phyloP scores from a whole-genome alignment of 2,329 filamentous ascomycete species.

The Boeremia lycopersici region DNA sequence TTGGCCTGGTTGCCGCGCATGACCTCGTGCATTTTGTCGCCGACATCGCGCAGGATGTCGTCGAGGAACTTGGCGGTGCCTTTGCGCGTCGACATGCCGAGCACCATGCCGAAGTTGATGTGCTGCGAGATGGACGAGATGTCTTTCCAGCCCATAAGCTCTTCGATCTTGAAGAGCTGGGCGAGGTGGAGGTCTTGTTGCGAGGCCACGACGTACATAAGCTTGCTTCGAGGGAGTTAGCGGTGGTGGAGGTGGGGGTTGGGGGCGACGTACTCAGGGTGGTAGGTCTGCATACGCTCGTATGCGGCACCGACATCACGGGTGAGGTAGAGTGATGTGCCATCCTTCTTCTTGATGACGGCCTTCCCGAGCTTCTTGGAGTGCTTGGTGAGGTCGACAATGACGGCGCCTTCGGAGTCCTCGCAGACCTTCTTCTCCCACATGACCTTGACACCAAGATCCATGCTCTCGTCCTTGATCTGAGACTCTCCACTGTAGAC shows the following conservation, averaged over 20 bases:
- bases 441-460: slow-evolving; percentile 63
- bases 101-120: slow-evolving; percentile 71
- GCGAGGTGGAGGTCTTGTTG: slow-evolving; percentile 70
- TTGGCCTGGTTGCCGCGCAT: slow-evolving; percentile 92
- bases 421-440: slow-evolving; percentile 66
- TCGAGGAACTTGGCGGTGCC: slow-evolving; percentile 61
- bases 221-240: slow-evolving; percentile 50
- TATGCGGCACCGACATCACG: slow-evolving; percentile 71
- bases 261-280: slow-evolving; percentile 56
- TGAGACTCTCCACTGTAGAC: slow-evolving; percentile 74
- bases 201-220: slow-evolving; percentile 70
- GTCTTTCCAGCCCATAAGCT: slow-evolving; percentile 66
- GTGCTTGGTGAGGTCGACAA: slow-evolving; percentile 74
- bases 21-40: slow-evolving; percentile 96
- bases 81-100: slow-evolving; percentile 68
- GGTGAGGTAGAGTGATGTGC: slow-evolving; percentile 71
- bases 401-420: slow-evolving; percentile 68
- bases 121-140: slow-evolving; percentile 65
- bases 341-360: slow-evolving; percentile 69
- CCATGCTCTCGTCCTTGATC: slow-evolving; percentile 67
- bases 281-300: slow-evolving; percentile 66
- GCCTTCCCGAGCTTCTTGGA: slow-evolving; percentile 71
- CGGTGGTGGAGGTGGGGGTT: not conserved
- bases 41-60: slow-evolving; percentile 64
- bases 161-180: slow-evolving; percentile 69